These are phyloP conservation scores for Oxalis stricta DNA, from an alignment of 441 rosid species.

Conservation along the genomic window DNA sequence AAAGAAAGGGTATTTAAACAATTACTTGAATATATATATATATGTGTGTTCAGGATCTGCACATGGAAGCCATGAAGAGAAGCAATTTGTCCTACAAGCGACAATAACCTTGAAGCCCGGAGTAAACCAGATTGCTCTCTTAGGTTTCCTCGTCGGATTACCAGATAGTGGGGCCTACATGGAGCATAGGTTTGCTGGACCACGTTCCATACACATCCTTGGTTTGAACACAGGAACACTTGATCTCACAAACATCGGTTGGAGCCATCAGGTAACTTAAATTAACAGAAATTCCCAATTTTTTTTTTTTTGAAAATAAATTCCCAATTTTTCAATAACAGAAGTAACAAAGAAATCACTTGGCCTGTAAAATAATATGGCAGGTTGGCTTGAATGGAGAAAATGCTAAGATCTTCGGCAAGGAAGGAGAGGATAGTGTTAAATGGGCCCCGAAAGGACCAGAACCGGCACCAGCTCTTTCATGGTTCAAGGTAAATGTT, in stretches of 20 bases:
- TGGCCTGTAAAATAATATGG: too few relatives aligned
- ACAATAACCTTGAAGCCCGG: constrained; percentile 29
- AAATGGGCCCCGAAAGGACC: constrained; percentile 26
- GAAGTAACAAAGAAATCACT: too few relatives aligned
- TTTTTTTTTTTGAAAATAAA: too few relatives aligned
- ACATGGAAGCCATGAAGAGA: constrained; percentile 60
- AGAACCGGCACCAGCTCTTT: constrained; percentile 15
- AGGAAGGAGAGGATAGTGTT: constrained; percentile 26
- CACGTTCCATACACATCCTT: constrained; percentile 35
- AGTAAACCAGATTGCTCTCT: constrained; percentile 23
- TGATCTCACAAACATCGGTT: constrained; percentile 35
- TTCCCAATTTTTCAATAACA: too few relatives aligned
- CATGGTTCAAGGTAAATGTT: constrained; percentile 70
- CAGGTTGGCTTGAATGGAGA: constrained; percentile 50
- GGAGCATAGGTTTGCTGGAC: constrained; percentile 64
- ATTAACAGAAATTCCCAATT: too few relatives aligned
- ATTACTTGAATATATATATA: too few relatives aligned
- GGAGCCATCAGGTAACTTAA: constrained; percentile 52
- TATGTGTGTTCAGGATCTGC: constrained; percentile 21
- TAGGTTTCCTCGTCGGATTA: constrained; percentile 34
- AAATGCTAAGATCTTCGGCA: constrained; percentile 15
- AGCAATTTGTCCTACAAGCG: constrained; percentile 42
- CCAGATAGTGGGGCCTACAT: constrained; percentile 67
- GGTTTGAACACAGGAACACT: constrained; percentile 68
- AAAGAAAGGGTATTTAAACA: too few relatives aligned